Conservation (phyloP, 495 filamentous ascomycete genomes). For the Penicillium mononematosum region DNA sequence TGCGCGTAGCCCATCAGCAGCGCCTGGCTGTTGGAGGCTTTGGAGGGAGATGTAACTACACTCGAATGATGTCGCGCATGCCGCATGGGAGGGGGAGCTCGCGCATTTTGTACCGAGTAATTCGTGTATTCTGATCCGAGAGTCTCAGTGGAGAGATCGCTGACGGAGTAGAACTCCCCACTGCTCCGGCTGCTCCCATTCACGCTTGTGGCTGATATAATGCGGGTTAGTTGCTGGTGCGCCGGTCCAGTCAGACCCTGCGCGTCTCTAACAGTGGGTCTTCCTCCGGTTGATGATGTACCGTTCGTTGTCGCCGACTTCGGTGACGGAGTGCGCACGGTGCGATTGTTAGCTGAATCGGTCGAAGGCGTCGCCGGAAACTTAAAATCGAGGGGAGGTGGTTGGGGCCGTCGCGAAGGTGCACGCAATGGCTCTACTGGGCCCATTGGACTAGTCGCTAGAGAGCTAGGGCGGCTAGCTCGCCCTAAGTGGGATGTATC, state of each 20-base stretch:
- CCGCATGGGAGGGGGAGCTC: constrained; percentile 40
- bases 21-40: constrained; percentile 60
- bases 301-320: constrained; percentile 24
- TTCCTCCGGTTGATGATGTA: constrained; percentile 17
- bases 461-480: constrained; percentile 26
- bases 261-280: constrained; percentile 18
- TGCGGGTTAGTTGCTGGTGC: constrained; percentile 62
- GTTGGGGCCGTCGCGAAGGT: constrained; percentile 38
- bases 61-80: constrained; percentile 65
- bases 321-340: constrained; percentile 37
- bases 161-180: constrained; percentile 88
- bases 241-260: constrained; percentile 36
- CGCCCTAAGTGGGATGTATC: constrained; percentile 33
- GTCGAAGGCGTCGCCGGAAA: constrained; percentile 56
- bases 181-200: constrained; percentile 75
- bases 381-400: constrained; percentile 61
- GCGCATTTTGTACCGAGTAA: constrained; percentile 54
- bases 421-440: constrained; percentile 28
- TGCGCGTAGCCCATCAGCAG: constrained; percentile 99
- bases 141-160: constrained; percentile 92
- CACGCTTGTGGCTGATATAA: constrained; percentile 70
- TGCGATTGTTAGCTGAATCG: constrained; percentile 32
- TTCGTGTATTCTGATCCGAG: constrained; percentile 85
- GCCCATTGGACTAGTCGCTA: constrained; percentile 31
- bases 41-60: constrained; percentile 41